Evolutionary conservation across 495 filamentous ascomycete species (phyloP).

Genomic region (Darksidea phi): DNA sequence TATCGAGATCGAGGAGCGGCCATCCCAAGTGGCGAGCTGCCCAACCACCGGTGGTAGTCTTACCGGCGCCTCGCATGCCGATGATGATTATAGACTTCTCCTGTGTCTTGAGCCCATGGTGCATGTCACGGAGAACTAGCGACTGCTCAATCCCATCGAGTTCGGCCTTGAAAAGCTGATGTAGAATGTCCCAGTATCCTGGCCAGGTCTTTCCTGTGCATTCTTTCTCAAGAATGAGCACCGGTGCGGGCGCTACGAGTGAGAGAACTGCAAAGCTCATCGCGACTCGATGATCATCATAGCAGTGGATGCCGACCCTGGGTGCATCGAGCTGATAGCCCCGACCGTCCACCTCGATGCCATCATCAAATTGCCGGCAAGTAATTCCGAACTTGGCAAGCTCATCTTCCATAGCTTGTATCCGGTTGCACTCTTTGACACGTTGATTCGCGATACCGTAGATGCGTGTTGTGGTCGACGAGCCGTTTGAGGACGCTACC

Average conservation of each 20-base stretch:
- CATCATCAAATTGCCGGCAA: conserved; percentile 86
- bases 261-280: conserved; percentile 98
- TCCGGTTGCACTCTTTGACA: conserved; percentile 98
- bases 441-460: conserved; percentile 97
- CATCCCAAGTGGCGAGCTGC: conserved; percentile 70
- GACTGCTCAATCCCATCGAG: conserved; percentile 67
- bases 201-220: conserved; percentile 99
- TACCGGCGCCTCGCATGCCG: conserved; percentile 96
- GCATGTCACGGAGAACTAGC: conserved; percentile 35
- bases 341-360: conserved; percentile 58
- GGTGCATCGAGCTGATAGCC: conserved; percentile 47
- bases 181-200: conserved; percentile 93
- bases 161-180: conserved; percentile 68
- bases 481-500: conserved; percentile 61
- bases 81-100: conserved; percentile 83
- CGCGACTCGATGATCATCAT: conserved; percentile 96
- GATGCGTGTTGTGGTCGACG: conserved; percentile 70
- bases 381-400: conserved; percentile 92
- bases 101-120: conserved; percentile 43
- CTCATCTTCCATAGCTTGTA: conserved; percentile 92
- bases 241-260: conserved; percentile 67
- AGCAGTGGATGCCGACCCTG: conserved; percentile 75
- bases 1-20: conserved; percentile 83
- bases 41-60: conserved; percentile 89
- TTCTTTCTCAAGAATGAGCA: conserved; percentile 81